These are phyloP conservation scores for Mucor velutinosus DNA, from an alignment of 371 early-diverging fungal genomes.

Conservation along the genomic window DNA sequence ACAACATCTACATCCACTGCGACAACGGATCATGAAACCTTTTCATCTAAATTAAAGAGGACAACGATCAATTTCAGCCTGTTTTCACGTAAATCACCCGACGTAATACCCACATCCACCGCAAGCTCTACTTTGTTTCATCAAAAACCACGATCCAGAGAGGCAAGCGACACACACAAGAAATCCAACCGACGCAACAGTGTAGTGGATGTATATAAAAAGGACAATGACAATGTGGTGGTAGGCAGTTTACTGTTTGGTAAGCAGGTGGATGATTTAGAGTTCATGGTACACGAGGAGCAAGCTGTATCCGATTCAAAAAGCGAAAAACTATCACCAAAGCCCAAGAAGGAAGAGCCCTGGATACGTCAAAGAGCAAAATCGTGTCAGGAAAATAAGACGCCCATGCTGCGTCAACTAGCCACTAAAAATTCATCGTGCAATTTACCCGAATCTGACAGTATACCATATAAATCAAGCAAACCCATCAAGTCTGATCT, in stretches of 20 bases:
- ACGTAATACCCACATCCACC: conserved; percentile 10
- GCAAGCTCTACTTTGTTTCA: conserved; percentile 5
- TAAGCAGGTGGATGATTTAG: conserved; percentile 26
- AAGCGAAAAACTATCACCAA: conserved; percentile 19
- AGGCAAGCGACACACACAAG: not conserved
- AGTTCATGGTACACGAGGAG: conserved; percentile 1
- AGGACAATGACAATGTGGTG: not conserved
- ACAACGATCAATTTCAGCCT: conserved; percentile 2
- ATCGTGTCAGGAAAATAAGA: conserved; percentile 38
- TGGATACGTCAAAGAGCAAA: conserved; percentile 38
- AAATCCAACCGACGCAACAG: conserved; percentile 19
- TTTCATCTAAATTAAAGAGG: conserved; percentile 20
- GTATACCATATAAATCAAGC: conserved; percentile 8
- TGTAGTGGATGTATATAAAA: conserved; percentile 16
- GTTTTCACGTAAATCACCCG: not conserved
- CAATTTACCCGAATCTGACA: not conserved
- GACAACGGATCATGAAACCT: conserved; percentile 2
- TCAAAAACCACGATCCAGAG: not conserved
- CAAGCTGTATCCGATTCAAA: conserved; percentile 24
- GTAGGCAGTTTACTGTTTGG: conserved; percentile 37
- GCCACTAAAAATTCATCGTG: conserved; percentile 20
- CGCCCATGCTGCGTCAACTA: conserved; percentile 35
- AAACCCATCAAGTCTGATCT: conserved; percentile 8
- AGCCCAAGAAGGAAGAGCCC: conserved; percentile 15
- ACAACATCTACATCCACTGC: not conserved